Evolutionary conservation across 345 rosid species (phyloP).

Genomic region (Aquilaria sinensis): DNA sequence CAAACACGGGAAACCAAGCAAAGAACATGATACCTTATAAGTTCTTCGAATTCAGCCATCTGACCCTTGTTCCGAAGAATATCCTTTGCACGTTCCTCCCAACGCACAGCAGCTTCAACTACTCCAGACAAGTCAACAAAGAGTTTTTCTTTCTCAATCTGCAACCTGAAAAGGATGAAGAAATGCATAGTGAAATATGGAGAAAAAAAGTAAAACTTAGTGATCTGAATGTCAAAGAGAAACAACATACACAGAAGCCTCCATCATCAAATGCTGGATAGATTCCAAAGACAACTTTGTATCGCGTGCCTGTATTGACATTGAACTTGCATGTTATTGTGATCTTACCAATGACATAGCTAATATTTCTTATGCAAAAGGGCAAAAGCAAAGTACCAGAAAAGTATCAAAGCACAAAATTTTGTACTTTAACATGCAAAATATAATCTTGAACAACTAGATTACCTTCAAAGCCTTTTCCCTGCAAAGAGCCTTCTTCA

Average conservation of each 20-base stretch:
- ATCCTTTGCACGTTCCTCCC: conserved; percentile 70
- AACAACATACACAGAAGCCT: conserved; percentile 54
- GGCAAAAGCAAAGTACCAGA: not conserved
- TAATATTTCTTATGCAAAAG: not conserved
- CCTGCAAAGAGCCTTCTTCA: conserved; percentile 84
- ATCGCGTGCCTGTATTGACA: conserved; percentile 42
- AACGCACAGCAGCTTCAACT: conserved; percentile 45
- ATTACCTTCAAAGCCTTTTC: conserved; percentile 64
- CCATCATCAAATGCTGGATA: conserved; percentile 50
- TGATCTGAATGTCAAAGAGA: conserved; percentile 11
- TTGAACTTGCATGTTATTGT: not conserved
- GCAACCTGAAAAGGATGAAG: conserved; percentile 40
- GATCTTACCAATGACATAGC: not conserved
- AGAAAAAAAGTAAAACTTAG: not conserved
- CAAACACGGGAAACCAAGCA: not conserved
- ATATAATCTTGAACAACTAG: conserved; percentile 1
- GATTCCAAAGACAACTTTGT: conserved; percentile 48
- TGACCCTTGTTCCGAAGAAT: conserved; percentile 46
- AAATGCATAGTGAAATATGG: not conserved
- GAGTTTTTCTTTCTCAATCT: conserved; percentile 53
- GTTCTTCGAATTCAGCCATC: conserved; percentile 66
- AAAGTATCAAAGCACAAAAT: not conserved
- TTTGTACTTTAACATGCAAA: conserved; percentile 1
- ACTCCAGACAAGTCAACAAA: conserved; percentile 45
- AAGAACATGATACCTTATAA: conserved; percentile 45